Percentiles rank a stretch among this genome's conserved stretches.
These are phyloP conservation scores for Fistulifera pelliculosa DNA, from an alignment of 108 stramenopile genomes.

Conservation along the genomic window DNA sequence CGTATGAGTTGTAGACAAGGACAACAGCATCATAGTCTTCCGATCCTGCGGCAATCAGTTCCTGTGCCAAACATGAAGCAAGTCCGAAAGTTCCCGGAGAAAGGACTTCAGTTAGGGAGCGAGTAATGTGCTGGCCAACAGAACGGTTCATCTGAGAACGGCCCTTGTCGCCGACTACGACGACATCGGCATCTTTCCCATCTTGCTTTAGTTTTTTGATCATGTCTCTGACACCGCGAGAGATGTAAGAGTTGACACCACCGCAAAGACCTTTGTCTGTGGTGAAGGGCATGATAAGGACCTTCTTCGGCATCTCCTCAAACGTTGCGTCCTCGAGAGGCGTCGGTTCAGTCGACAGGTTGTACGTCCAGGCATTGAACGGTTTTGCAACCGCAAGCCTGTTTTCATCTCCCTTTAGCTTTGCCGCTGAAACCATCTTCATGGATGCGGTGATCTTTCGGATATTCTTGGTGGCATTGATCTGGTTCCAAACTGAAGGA, in stretches of 20 bases:
- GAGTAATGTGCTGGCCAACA: slow-evolving; percentile 46
- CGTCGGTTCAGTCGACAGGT: slow-evolving; percentile 41
- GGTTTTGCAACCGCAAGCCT: slow-evolving; percentile 58
- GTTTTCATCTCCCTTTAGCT: slow-evolving; percentile 96
- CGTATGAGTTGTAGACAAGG: slow-evolving; percentile 75
- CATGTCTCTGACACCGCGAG: slow-evolving; percentile 63
- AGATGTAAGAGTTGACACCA: slow-evolving; percentile 94
- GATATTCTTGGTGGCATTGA: slow-evolving; percentile 97
- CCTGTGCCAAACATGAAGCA: slow-evolving; percentile 71
- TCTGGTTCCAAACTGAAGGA: slow-evolving; percentile 84
- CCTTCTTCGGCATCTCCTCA: slow-evolving; percentile 83
- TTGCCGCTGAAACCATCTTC: slow-evolving; percentile 99
- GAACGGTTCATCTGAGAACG: slow-evolving; percentile 83
- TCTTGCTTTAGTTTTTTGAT: slow-evolving; percentile 42
- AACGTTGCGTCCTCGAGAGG: slow-evolving; percentile 59
- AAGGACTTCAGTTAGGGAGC: slow-evolving; percentile 65
- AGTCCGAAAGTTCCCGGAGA: slow-evolving; percentile 74
- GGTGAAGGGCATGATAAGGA: slow-evolving; percentile 85
- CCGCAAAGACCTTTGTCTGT: slow-evolving; percentile 99
- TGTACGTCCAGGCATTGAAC: slow-evolving; percentile 75
- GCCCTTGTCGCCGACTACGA: slow-evolving; percentile 97
- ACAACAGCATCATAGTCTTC: slow-evolving; percentile 77
- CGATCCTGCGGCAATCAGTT: slow-evolving; percentile 71
- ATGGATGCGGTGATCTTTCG: slow-evolving; percentile 98
- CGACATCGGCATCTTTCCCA: slow-evolving; percentile 83